Evolutionary conservation across 1,284 basidiomycete species (phyloP), one percentile per base, ranked within the genome.

Genomic region (Cystobasidium slooffiae): DNA sequence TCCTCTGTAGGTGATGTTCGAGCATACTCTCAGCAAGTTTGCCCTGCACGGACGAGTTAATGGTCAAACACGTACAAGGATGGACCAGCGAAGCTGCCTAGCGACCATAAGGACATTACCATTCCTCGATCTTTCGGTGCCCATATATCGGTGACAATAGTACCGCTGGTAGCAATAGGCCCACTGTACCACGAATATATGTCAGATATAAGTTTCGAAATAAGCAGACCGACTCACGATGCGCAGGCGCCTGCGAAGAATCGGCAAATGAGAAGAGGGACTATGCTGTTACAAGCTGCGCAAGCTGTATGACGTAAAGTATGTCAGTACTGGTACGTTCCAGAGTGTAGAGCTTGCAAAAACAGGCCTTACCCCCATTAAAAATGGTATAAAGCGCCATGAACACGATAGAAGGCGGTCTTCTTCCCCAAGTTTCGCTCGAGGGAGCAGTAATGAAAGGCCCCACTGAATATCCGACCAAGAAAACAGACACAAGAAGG

Each of bases 381-480:
- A 82, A 82, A 49, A 77, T 74, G 0, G 80, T 80, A 75, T 82
- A 83, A 8, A 53, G 39, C 2, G 79, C 31, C 70, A 80, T 77
- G 51, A 78, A 76, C 16, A 76, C 58, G 43, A 81, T 70, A 66
- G 81, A 82, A 51, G 80, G 62, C 16, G 78, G 78, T 7, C 77
- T 56, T 6, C 81, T 78, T 0, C 82, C 82, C 64, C 75, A 80
- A 12, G 77, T 70, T 58, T 83, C 82, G 6, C 79, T 80, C 0
- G 82, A 74, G 5, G 82, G 81, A 37, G 78, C 81, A 78, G 80
- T 81, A 18, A 82, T 49, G 10, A 83, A 77, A 5, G 82, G 82
- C 10, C 81, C 82, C 9, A 81, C 75, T 44, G 79, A 79, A 76
- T 81, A 83, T 20, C 82, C 82, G n/a, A 80, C 75, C 14, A 83